Evolutionary conservation across 2,329 filamentous ascomycete genomes (phyloP).

Genomic region (Myriosclerotinia curreyana): DNA sequence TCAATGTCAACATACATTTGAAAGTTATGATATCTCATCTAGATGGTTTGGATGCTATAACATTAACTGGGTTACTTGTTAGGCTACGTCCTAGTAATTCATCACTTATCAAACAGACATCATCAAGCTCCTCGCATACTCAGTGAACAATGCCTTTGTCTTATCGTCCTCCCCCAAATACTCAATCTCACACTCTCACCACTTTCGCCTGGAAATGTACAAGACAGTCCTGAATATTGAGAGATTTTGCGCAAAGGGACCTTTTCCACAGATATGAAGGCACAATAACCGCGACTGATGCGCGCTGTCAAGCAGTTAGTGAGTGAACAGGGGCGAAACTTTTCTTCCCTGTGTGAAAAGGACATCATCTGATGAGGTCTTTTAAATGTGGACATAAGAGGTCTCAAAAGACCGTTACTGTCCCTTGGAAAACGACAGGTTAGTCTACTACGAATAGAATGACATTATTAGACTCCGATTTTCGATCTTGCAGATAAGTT

Average conservation of each 20-base stretch:
- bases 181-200: neutral
- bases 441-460: neutral
- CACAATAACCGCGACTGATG: neutral
- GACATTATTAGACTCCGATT: neutral
- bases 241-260: neutral
- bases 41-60: neutral
- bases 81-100: neutral
- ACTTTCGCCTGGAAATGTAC: neutral
- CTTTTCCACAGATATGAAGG: neutral
- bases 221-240: too few species aligned
- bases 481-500: neutral
- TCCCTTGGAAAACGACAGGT: neutral
- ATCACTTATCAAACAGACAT: too few species aligned
- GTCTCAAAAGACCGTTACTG: neutral
- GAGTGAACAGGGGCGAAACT: neutral
- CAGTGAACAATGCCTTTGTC: neutral
- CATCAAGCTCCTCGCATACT: neutral
- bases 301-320: neutral
- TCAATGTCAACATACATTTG: neutral
- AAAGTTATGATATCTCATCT: neutral
- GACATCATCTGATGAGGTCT: neutral
- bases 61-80: too few species aligned
- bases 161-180: neutral
- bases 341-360: neutral
- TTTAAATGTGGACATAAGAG: neutral